Evolutionary conservation across 2,329 filamentous ascomycete genomes (phyloP).

Genomic region (Fusarium begoniae): DNA sequence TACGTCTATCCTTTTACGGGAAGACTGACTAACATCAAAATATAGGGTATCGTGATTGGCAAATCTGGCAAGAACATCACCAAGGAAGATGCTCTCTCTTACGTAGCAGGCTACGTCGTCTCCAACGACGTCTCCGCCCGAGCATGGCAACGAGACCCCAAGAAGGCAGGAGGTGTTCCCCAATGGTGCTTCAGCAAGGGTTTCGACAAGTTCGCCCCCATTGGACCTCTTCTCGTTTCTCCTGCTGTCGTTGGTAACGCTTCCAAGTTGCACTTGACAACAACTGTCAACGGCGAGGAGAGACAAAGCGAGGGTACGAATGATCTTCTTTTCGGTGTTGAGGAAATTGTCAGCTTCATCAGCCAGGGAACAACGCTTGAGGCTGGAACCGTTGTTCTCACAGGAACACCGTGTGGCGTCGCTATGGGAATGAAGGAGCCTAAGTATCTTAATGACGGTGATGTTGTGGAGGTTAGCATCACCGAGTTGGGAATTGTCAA

Average conservation of each 20-base stretch:
- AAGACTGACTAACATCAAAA: background rate
- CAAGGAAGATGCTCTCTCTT: slow-evolving; percentile 53
- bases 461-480: slow-evolving; percentile 56
- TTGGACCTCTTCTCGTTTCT: slow-evolving; percentile 57
- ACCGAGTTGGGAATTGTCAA: slow-evolving; percentile 45
- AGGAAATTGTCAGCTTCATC: slow-evolving; percentile 56
- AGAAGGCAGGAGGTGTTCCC: slow-evolving; percentile 48
- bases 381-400: slow-evolving; percentile 60
- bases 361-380: slow-evolving; percentile 61
- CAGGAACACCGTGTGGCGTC: slow-evolving; percentile 59
- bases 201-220: slow-evolving; percentile 63
- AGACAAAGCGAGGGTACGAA: slow-evolving; percentile 58
- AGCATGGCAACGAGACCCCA: slow-evolving; percentile 62
- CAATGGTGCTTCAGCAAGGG: slow-evolving; percentile 68
- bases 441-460: slow-evolving; percentile 53
- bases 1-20: fast-evolving
- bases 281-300: slow-evolving; percentile 59
- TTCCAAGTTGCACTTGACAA: slow-evolving; percentile 45
- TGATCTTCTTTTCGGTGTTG: slow-evolving; percentile 60
- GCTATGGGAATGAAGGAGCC: slow-evolving; percentile 56
- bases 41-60: slow-evolving; percentile 60
- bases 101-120: slow-evolving; percentile 57
- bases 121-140: slow-evolving; percentile 66
- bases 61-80: slow-evolving; percentile 61
- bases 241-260: slow-evolving; percentile 44